These are phyloP conservation scores for Gossypium anomalum DNA, from an alignment of 345 rosid genomes.

Conservation along the genomic window DNA sequence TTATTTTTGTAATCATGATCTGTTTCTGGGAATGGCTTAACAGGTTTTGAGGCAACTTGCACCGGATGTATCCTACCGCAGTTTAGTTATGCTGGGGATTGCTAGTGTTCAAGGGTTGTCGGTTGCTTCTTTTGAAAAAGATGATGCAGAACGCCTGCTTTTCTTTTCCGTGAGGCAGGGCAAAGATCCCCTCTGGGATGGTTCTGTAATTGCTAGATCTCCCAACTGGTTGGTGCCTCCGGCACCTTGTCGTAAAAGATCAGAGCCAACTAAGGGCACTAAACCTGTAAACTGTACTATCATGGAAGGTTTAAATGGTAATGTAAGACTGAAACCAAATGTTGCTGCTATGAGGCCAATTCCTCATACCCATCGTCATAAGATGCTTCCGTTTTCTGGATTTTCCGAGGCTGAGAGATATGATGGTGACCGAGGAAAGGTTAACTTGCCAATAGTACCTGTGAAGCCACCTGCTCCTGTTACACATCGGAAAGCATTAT, in stretches of 20 bases:
- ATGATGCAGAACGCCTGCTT: slow-evolving; percentile 88
- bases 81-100: slow-evolving; percentile 87
- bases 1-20: neutral
- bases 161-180: slow-evolving; percentile 59
- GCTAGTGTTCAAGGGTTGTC: slow-evolving; percentile 95
- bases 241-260: slow-evolving; percentile 66
- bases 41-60: slow-evolving; percentile 94
- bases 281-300: slow-evolving; percentile 32
- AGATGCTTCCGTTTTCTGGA: slow-evolving; percentile 75
- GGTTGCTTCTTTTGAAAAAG: slow-evolving; percentile 96
- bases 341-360: slow-evolving; percentile 89
- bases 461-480: slow-evolving; percentile 63
- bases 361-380: slow-evolving; percentile 72
- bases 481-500: slow-evolving; percentile 64
- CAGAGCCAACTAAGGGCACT: slow-evolving; percentile 45
- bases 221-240: slow-evolving; percentile 90
- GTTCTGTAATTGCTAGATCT: slow-evolving; percentile 32
- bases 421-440: slow-evolving; percentile 69
- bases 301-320: slow-evolving; percentile 51
- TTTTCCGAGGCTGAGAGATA: slow-evolving; percentile 65
- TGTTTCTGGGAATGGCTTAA: slow-evolving; percentile 22
- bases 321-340: slow-evolving; percentile 41
- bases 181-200: slow-evolving; percentile 30
- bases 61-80: slow-evolving; percentile 83
- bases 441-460: slow-evolving; percentile 52